Percentiles rank a stretch among this genome's conserved stretches.
Conservation (phyloP, 805 yeast genomes). For the Candida succiphila region DNA sequence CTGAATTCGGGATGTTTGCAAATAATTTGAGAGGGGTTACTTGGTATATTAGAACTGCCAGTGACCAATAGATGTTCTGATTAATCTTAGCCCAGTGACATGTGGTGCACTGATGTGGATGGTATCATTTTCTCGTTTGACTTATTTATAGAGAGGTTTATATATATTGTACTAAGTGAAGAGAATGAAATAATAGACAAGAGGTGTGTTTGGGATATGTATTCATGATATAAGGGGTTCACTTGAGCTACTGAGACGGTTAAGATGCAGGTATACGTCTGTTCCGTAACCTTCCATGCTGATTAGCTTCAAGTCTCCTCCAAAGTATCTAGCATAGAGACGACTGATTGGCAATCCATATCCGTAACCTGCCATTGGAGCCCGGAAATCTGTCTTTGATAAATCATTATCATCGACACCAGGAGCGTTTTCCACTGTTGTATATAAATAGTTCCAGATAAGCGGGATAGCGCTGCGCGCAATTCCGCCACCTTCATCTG, state of each 20-base stretch:
- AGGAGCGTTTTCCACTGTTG: conserved; percentile 73
- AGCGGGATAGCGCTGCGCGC: conserved; percentile 75
- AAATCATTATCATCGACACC: conserved; percentile 43
- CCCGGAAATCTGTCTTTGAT: conserved; percentile 43
- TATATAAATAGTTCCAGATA: conserved; percentile 87
- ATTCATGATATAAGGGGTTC: conserved; percentile 73
- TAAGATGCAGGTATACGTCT: conserved; percentile 80
- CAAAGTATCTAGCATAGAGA: conserved; percentile 80
- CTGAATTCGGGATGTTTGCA: no score
- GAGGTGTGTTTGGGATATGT: no score
- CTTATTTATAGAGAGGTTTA: no score
- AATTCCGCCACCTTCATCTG: conserved; percentile 93
- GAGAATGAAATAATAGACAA: no score
- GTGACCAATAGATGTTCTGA: background rate
- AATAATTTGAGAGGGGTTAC: no score
- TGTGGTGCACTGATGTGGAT: no score
- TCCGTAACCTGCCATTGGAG: conserved; percentile 93
- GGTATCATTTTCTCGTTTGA: no score
- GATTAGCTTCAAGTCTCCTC: conserved; percentile 80
- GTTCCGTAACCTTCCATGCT: conserved; percentile 95
- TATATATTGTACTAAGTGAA: no score
- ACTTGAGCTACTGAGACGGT: conserved; percentile 61
- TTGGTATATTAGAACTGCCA: no score
- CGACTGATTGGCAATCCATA: conserved; percentile 85
- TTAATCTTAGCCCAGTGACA: no score